phyloP scores from a whole-genome alignment of 179 eudicot genomes.

The Silene coronaria region DNA sequence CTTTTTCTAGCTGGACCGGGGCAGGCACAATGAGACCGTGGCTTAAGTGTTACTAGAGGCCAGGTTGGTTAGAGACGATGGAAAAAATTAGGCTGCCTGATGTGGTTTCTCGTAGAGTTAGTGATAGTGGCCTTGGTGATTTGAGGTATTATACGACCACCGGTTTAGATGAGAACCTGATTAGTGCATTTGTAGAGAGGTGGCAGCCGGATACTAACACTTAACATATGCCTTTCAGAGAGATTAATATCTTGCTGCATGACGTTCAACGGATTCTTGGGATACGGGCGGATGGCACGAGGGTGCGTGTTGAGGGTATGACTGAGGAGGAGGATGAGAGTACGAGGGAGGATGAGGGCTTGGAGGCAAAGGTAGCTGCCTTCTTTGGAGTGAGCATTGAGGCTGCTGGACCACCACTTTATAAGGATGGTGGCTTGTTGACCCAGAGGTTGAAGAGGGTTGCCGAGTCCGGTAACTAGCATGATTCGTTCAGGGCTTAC shows the following conservation, averaged over 20 bases:
- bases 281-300: background rate
- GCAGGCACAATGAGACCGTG: too few species aligned
- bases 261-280: background rate
- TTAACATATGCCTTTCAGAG: background rate
- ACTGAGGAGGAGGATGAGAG: too few species aligned
- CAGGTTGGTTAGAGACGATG: too few species aligned
- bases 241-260: background rate
- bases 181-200: too few species aligned
- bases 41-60: too few species aligned
- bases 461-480: background rate
- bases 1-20: too few species aligned
- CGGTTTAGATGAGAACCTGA: background rate
- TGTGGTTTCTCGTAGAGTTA: too few species aligned
- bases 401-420: background rate
- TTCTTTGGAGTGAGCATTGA: background rate
- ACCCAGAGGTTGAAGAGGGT: background rate
- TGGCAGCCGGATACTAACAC: too few species aligned
- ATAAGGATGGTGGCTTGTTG: background rate
- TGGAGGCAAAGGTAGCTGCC: background rate
- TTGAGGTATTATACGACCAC: too few species aligned
- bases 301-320: background rate
- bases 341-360: background rate
- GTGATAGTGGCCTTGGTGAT: too few species aligned
- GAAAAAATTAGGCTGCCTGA: too few species aligned
- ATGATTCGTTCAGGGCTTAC: background rate